Conservation (phyloP, 2,329 filamentous ascomycete species). For the Colletotrichum sp. region DNA sequence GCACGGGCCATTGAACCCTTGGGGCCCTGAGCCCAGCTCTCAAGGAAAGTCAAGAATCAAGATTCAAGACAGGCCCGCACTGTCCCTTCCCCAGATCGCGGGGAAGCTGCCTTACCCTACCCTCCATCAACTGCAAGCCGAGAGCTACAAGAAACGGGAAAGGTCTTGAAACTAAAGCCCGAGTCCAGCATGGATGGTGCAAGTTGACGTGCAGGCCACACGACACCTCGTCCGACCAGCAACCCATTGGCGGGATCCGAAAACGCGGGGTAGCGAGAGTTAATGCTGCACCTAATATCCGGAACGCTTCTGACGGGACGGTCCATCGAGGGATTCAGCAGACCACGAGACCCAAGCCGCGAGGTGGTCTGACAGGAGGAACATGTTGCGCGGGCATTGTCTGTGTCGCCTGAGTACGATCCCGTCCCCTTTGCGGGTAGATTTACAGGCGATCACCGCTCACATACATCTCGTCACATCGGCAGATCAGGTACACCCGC, state of each 20-base stretch:
- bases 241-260: not conserved
- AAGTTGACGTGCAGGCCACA: not conserved
- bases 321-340: not conserved
- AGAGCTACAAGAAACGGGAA: not conserved
- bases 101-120: constrained; percentile 1
- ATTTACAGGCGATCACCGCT: not conserved
- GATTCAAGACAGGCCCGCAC: not conserved
- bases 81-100: constrained; percentile 7
- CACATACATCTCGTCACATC: not conserved
- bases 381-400: not conserved
- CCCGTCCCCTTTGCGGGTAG: too few relatives aligned
- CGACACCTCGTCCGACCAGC: not conserved
- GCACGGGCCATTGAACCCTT: not conserved
- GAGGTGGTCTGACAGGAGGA: not conserved
- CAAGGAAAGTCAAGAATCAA: not conserved
- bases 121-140: not conserved
- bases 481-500: not conserved
- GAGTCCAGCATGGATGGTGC: not conserved
- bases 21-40: not conserved
- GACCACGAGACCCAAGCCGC: not conserved
- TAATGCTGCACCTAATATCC: not conserved
- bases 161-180: not conserved
- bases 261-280: constrained; percentile 18
- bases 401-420: not conserved
- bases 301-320: not conserved